Evolutionary conservation across 2,329 filamentous ascomycete genomes (phyloP).

Genomic region (Fusarium foetens): DNA sequence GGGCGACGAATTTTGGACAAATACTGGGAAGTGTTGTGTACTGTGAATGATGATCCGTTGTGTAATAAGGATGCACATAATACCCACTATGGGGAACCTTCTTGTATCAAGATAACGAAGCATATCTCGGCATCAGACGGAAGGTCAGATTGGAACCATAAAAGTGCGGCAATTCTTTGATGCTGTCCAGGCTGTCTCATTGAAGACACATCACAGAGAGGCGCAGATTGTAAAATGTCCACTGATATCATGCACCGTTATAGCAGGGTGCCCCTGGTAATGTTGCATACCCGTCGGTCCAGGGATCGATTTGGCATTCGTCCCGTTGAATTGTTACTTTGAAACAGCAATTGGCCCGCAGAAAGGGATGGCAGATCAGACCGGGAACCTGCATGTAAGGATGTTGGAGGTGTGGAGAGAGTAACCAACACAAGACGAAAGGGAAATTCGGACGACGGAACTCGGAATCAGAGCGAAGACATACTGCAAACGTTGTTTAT

Average conservation of each 20-base stretch:
- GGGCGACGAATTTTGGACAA: conserved; percentile 12
- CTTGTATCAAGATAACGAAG: background rate
- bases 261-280: conserved; percentile 11
- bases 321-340: conserved; percentile 22
- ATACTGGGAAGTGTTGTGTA: conserved; percentile 1
- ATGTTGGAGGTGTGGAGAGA: background rate
- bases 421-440: background rate
- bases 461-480: background rate
- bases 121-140: background rate
- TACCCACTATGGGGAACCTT: background rate
- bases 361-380: conserved; percentile 29
- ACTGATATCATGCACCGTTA: conserved; percentile 13
- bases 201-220: background rate
- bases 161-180: conserved; percentile 15
- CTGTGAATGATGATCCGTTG: background rate
- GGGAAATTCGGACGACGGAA: conserved; percentile 1
- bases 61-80: conserved; percentile 1
- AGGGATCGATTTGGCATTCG: conserved; percentile 14
- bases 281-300: conserved; percentile 11
- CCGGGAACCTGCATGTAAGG: conserved; percentile 27
- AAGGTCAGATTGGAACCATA: background rate
- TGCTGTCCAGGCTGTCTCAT: background rate
- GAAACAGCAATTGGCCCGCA: conserved; percentile 29
- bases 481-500: background rate
- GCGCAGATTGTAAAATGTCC: conserved; percentile 1